Percentiles rank a stretch among this genome's conserved stretches.
These are phyloP conservation scores for Macroventuria anomochaeta DNA, from an alignment of 2,329 filamentous ascomycete genomes.

Conservation along the genomic window DNA sequence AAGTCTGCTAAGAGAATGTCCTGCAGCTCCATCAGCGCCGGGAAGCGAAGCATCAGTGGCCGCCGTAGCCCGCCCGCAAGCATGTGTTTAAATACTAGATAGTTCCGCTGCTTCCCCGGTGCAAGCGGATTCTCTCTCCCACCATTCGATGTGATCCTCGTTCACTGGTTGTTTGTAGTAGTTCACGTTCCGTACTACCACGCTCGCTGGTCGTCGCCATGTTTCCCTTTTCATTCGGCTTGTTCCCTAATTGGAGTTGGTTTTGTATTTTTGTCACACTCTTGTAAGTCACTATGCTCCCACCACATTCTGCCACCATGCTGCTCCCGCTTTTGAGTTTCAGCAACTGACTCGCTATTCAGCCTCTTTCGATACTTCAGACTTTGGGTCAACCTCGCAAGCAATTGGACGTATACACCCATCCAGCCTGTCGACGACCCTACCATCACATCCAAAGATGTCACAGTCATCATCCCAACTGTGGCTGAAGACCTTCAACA, in stretches of 20 bases:
- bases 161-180: conserved; percentile 41
- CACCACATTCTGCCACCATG: conserved; percentile 12
- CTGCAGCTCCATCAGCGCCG: conserved; percentile 51
- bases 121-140: conserved; percentile 48
- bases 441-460: conserved; percentile 79
- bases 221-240: conserved; percentile 47
- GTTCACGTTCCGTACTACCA: conserved; percentile 44
- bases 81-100: conserved; percentile 51
- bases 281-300: conserved; percentile 39
- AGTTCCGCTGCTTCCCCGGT: conserved; percentile 47
- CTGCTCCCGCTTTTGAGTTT: conserved; percentile 4
- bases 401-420: conserved; percentile 82
- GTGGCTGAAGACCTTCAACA: conserved; percentile 88
- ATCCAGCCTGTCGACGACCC: conserved; percentile 82
- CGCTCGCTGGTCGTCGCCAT: conserved; percentile 48
- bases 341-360: conserved; percentile 33
- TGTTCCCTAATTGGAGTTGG: conserved; percentile 51
- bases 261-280: conserved; percentile 45
- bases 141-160: conserved; percentile 51
- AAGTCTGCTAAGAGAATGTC: conserved; percentile 49
- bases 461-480: conserved; percentile 92
- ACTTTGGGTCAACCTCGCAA: conserved; percentile 79
- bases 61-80: conserved; percentile 48
- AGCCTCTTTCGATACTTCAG: conserved; percentile 90
- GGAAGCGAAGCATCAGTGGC: conserved; percentile 50